A percentile compares a stretch with the other conserved stretches of the same genome.
These are phyloP conservation scores for Russula ochroleuca DNA, from an alignment of 768 basidiomycete species.

Conservation along the genomic window DNA sequence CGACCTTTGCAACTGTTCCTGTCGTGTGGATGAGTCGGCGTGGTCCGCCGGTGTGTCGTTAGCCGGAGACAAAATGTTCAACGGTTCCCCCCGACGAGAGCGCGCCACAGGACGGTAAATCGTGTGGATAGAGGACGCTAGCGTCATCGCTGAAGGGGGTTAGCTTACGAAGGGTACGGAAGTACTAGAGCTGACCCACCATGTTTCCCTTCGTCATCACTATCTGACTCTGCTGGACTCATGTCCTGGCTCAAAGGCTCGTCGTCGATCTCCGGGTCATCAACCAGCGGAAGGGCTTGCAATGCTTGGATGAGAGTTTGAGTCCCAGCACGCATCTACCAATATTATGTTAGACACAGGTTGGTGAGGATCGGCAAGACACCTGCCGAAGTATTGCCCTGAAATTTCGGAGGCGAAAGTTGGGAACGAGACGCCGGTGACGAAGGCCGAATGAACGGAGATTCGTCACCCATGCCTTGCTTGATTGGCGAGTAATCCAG, in stretches of 20 bases:
- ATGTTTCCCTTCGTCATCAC: conserved; percentile 59
- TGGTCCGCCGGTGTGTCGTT: conserved; percentile 25
- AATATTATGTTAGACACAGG: conserved; percentile 16
- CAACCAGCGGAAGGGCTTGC: conserved; percentile 78
- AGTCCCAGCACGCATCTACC: conserved; percentile 80
- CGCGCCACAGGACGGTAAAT: conserved; percentile 80
- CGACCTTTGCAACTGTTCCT: conserved; percentile 9
- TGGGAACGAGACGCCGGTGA: conserved; percentile 53
- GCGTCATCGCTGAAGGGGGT: conserved; percentile 38
- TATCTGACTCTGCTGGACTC: conserved; percentile 49
- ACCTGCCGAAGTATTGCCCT: conserved; percentile 68
- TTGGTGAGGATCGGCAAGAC: conserved; percentile 14
- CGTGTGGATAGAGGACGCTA: conserved; percentile 85
- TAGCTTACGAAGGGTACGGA: not conserved
- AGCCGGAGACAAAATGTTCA: conserved; percentile 23
- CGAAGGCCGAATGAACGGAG: conserved; percentile 68
- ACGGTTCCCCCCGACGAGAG: conserved; percentile 43
- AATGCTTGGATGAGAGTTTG: conserved; percentile 87
- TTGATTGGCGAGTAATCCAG: conserved; percentile 16
- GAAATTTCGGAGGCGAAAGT: conserved; percentile 50
- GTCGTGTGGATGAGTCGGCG: conserved; percentile 2
- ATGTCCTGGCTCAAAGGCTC: conserved; percentile 45
- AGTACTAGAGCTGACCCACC: conserved; percentile 27
- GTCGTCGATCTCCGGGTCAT: conserved; percentile 64
- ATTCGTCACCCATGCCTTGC: conserved; percentile 42